Conservation (phyloP, 768 basidiomycete species). For the Guyanaporus albipodus region DNA sequence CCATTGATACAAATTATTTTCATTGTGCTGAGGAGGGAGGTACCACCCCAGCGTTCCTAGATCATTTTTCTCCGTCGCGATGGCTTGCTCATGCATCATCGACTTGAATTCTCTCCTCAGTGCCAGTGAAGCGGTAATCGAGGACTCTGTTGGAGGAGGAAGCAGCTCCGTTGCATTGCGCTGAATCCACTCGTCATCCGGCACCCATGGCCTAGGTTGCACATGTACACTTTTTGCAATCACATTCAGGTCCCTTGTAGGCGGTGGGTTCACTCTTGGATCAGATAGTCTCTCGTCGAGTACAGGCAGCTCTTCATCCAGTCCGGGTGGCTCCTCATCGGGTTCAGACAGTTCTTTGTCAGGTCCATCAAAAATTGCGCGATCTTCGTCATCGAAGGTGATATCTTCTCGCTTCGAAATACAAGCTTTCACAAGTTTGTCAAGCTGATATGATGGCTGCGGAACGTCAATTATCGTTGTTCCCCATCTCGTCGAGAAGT, state of each 20-base stretch:
- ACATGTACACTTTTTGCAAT: not conserved
- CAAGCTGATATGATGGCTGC: conserved; percentile 52
- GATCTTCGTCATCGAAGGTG: conserved; percentile 49
- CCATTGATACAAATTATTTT: conserved; percentile 70
- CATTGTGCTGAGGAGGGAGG: conserved; percentile 60
- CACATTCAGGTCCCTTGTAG: not conserved
- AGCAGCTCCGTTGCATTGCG: conserved; percentile 43
- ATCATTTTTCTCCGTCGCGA: conserved; percentile 42
- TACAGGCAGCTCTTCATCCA: no score
- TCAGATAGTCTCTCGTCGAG: not conserved
- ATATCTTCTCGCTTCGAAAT: conserved; percentile 39
- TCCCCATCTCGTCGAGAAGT: not conserved
- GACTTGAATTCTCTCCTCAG: conserved; percentile 58
- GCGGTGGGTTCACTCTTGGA: not conserved
- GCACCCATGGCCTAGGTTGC: conserved; percentile 39
- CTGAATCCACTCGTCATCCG: conserved; percentile 48
- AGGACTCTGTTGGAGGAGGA: conserved; percentile 59
- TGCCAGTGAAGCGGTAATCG: conserved; percentile 49
- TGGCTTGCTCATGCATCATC: conserved; percentile 59
- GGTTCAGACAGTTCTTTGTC: not conserved
- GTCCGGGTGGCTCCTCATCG: not conserved
- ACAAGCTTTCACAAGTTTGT: conserved; percentile 42
- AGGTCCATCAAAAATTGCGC: conserved; percentile 36
- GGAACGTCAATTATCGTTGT: conserved; percentile 47
- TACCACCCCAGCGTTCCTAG: conserved; percentile 56